Base-by-base conservation (phyloP, 495 filamentous ascomycete genomes). In the Sporormia fimetaria region DNA sequence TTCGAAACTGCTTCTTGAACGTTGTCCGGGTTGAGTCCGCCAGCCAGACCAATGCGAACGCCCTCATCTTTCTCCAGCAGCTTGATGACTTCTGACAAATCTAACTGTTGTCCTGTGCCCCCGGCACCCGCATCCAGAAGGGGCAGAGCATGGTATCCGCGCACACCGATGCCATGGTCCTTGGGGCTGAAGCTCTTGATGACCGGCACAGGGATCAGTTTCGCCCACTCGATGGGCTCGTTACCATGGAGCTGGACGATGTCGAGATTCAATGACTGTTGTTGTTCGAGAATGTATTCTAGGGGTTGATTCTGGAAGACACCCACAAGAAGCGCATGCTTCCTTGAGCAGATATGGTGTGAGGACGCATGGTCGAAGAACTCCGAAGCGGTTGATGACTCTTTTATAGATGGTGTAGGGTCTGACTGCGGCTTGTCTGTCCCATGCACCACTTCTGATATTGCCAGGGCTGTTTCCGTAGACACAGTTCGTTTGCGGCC, bases 291-390 rank as follows among this genome's bases (percentile, higher is more conserved):
- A 14, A 98, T 65, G 40, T 94, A 84, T 15, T 73, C 69, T 9
- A 98, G 66, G 2, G 87, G 78, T 51, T 95, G 88, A 61, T 94
- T 80, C 57, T 79, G 82, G 62, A 98, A 98, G 4, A 98, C 88
- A 37, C 90, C 90, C 22, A 94, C 92, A 18, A 98, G 70, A 21
- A 93, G 67, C 1, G 90, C 80, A 6, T 79, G 73, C 20, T 66
- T 67, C 11, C 70, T 67, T 41, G 73, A 66, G 6, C 57, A 62
- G 22, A 84, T 55, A 6, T 69, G 51, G 5, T 61, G 52, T 10
- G 33, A 24, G n/a, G 58, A 41, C 1, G 73, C 69, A 53, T 82
- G 67, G 3, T 74, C 67, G 54, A 83, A 82, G 64, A 71, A 82
- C 41, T 76, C 70, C n/a, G 60, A 52, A 14, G 75, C 67, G 17